phyloP scores from a whole-genome alignment of 495 filamentous ascomycete genomes.

The Amphirosellinia nigrospora region DNA sequence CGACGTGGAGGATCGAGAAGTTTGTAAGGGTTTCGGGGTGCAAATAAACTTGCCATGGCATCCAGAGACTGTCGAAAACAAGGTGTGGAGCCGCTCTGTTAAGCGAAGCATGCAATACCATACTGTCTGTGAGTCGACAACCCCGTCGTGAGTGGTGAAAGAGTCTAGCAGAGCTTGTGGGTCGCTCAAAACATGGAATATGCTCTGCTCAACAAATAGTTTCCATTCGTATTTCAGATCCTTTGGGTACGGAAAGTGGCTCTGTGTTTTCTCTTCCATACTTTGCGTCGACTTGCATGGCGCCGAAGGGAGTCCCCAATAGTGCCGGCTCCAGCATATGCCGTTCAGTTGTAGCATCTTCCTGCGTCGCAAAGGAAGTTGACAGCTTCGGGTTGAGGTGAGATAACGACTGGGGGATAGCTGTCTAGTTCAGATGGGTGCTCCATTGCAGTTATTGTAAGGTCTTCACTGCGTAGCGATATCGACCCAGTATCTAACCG shows the following conservation, averaged over 20 bases:
- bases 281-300: constrained; percentile 39
- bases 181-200: constrained; percentile 75
- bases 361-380: constrained; percentile 60
- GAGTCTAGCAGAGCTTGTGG: constrained; percentile 67
- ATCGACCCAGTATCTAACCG: constrained; percentile 29
- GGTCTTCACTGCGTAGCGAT: constrained; percentile 29
- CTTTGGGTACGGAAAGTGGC: constrained; percentile 36
- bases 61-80: constrained; percentile 80
- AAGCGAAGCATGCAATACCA: constrained; percentile 60
- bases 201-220: constrained; percentile 71
- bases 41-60: constrained; percentile 70
- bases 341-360: constrained; percentile 55
- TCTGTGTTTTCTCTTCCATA: constrained; percentile 47
- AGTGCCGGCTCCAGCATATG: constrained; percentile 51
- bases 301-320: constrained; percentile 33
- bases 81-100: constrained; percentile 58
- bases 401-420: constrained; percentile 50
- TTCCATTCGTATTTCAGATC: constrained; percentile 53
- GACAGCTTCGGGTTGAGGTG: constrained; percentile 52
- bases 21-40: constrained; percentile 64
- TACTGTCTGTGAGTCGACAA: constrained; percentile 56
- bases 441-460: constrained; percentile 24
- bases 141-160: constrained; percentile 59
- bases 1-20: constrained; percentile 45
- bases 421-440: constrained; percentile 45